These are phyloP conservation scores for Cordyceps tenuipes DNA, from an alignment of 2,329 filamentous ascomycete genomes.

Conservation along the genomic window DNA sequence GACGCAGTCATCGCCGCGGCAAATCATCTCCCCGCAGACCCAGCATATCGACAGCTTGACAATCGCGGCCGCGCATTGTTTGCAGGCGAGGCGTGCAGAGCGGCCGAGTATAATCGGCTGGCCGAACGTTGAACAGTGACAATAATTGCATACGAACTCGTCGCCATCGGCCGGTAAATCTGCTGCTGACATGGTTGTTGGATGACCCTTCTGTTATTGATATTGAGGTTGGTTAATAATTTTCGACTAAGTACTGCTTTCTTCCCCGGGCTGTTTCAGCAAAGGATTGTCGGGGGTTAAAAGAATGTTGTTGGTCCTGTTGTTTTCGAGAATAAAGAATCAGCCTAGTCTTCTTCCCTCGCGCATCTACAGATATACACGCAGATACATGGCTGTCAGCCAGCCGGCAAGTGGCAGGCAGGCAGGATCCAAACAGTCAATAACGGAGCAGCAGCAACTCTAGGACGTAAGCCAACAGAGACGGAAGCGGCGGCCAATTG, in stretches of 20 bases:
- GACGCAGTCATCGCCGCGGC: constrained; percentile 45
- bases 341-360: not conserved
- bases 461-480: not conserved
- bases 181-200: not conserved
- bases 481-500: not conserved
- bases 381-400: not conserved
- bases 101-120: constrained; percentile 35
- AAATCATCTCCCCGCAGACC: constrained; percentile 48
- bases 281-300: not conserved
- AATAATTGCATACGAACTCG: constrained; percentile 48
- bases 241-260: not conserved
- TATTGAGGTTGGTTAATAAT: not conserved
- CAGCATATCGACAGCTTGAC: constrained; percentile 48
- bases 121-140: constrained; percentile 34
- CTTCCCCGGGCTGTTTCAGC: not conserved
- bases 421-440: not conserved
- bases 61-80: constrained; percentile 37
- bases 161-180: not conserved
- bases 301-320: not conserved
- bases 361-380: not conserved
- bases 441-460: not conserved
- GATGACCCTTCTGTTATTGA: not conserved
- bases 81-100: constrained; percentile 41
- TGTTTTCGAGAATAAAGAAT: not conserved
- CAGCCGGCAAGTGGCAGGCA: not conserved